Evolutionary conservation across 306 rosid genomes (phyloP).

Genomic region (Cicer yamashitae): DNA sequence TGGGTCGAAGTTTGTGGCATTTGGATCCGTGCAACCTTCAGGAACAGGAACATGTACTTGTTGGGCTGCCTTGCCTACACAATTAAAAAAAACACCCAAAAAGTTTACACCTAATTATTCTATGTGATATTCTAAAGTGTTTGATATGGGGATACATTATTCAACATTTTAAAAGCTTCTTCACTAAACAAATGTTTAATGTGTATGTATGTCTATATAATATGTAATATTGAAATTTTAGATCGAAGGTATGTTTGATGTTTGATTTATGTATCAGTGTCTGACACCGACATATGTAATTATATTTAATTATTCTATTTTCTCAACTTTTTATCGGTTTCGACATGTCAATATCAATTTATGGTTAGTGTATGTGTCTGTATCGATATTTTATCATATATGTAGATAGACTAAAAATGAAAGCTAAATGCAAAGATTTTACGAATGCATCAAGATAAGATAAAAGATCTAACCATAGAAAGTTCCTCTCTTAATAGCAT

Average conservation of each 20-base stretch:
- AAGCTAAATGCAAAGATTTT: too few species aligned
- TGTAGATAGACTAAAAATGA: too few species aligned
- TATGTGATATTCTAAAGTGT: too few species aligned
- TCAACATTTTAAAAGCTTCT: background rate
- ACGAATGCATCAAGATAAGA: slow-evolving; percentile 1
- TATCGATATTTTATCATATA: too few species aligned
- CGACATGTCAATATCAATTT: too few species aligned
- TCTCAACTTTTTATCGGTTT: too few species aligned
- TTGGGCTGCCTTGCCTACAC: slow-evolving; percentile 81
- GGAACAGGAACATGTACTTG: slow-evolving; percentile 67
- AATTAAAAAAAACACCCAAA: background rate
- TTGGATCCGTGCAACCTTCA: slow-evolving; percentile 78
- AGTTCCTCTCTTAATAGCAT: slow-evolving; percentile 61
- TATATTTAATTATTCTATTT: too few species aligned
- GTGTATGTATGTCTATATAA: background rate
- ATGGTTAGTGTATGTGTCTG: too few species aligned
- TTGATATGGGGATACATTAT: background rate
- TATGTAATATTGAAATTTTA: too few species aligned
- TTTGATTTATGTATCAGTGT: too few species aligned
- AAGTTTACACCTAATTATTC: background rate
- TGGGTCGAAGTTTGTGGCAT: slow-evolving; percentile 72
- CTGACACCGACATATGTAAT: too few species aligned
- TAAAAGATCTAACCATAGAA: slow-evolving; percentile 61
- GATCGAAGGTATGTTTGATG: too few species aligned
- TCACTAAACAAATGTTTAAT: background rate